These are phyloP conservation scores for Abrus pulchellus DNA, from an alignment of 306 rosid species.

Conservation along the genomic window DNA sequence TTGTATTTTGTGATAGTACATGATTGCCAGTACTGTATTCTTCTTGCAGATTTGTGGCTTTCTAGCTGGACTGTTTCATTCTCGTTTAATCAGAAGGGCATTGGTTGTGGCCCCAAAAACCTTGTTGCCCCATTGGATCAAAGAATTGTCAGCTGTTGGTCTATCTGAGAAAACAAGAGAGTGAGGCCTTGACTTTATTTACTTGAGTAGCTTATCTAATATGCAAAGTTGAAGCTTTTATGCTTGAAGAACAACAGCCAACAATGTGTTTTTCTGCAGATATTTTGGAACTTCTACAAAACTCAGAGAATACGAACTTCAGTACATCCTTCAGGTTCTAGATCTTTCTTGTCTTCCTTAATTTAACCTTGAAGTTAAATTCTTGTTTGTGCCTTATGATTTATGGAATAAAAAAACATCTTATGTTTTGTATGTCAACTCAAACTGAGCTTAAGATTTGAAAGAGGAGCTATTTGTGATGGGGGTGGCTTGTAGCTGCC, in stretches of 20 bases:
- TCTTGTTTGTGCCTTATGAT: neutral
- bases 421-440: conserved; percentile 14
- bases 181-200: conserved; percentile 60
- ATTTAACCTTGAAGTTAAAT: conserved; percentile 32
- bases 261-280: conserved; percentile 56
- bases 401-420: conserved; percentile 9
- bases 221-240: conserved; percentile 1
- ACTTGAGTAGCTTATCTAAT: conserved; percentile 27
- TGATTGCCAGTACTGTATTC: conserved; percentile 38
- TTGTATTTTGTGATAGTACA: conserved; percentile 25
- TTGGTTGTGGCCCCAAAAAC: conserved; percentile 92
- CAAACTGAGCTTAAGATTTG: conserved; percentile 19
- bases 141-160: conserved; percentile 89
- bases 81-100: conserved; percentile 75
- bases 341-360: conserved; percentile 22
- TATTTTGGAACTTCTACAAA: conserved; percentile 74
- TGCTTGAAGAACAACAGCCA: conserved; percentile 14
- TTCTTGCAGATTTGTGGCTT: conserved; percentile 83
- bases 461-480: conserved; percentile 6
- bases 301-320: conserved; percentile 82
- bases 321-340: conserved; percentile 82
- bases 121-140: conserved; percentile 85
- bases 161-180: conserved; percentile 82
- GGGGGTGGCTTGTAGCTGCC: neutral
- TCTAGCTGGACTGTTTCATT: conserved; percentile 84